Evolutionary conservation across 225 moss, liverwort and hornwort genomes (phyloP).

Genomic region (Climacium dendroides): DNA sequence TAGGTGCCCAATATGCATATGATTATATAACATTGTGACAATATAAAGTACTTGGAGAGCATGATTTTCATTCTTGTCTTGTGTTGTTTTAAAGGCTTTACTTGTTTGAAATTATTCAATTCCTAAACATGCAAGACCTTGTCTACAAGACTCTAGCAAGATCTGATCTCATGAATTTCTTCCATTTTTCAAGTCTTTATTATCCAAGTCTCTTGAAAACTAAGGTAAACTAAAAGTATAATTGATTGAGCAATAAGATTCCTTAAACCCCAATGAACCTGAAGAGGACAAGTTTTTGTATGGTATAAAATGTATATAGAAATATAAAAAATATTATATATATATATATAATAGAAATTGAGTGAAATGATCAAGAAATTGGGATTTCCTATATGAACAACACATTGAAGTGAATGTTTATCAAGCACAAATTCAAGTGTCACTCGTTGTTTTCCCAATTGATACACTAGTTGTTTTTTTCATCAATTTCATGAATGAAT

Average conservation of each 20-base stretch:
- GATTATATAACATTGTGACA: not conserved
- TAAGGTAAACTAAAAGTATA: too few relatives aligned
- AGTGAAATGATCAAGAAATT: not conserved
- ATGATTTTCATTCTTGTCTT: not conserved
- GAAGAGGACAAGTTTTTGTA: too few relatives aligned
- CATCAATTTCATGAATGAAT: not conserved
- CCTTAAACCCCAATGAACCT: too few relatives aligned
- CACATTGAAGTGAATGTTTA: not conserved
- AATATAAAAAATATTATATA: too few relatives aligned
- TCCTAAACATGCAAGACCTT: not conserved
- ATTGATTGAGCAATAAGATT: too few relatives aligned
- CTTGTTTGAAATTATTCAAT: not conserved
- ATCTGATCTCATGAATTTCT: not conserved
- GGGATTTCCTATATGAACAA: not conserved
- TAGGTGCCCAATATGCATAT: not conserved
- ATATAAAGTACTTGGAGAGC: not conserved
- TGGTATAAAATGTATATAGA: too few relatives aligned
- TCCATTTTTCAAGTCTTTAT: not conserved
- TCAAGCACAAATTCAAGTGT: not conserved
- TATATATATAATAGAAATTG: not conserved
- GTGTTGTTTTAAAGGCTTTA: not conserved
- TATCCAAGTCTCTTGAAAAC: not conserved
- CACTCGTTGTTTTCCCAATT: too few relatives aligned
- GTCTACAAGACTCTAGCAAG: too few relatives aligned
- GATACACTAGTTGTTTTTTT: not conserved